Conservation (phyloP, 805 yeast genomes). For the Saturnispora quitensis region DNA sequence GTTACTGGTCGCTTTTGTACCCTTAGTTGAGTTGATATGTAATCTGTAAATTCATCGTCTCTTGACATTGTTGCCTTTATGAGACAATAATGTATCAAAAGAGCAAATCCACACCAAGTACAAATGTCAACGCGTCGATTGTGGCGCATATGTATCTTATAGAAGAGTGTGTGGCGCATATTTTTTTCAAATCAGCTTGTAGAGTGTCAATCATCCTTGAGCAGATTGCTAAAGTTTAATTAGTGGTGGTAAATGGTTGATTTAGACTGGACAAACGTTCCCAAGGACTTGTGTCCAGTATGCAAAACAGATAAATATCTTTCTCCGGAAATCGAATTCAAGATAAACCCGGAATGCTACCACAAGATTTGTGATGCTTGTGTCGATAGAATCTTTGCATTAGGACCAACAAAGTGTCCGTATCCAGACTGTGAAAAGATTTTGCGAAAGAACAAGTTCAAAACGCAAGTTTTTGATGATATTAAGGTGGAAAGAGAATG, state of each 20-base stretch:
- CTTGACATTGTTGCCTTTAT: not conserved
- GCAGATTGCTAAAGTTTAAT: not conserved
- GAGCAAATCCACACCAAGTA: not conserved
- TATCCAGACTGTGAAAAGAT: slow-evolving; percentile 85
- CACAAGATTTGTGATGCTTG: slow-evolving; percentile 97
- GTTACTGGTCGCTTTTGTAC: slow-evolving; percentile 19
- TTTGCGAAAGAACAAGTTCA: slow-evolving; percentile 80
- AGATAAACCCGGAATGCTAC: slow-evolving; percentile 95
- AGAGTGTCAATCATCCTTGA: not conserved
- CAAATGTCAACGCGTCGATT: not conserved
- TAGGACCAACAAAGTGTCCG: slow-evolving; percentile 97
- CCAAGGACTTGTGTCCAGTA: slow-evolving; percentile 71
- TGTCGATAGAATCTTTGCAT: slow-evolving; percentile 86
- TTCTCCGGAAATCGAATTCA: slow-evolving; percentile 85
- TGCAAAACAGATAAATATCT: slow-evolving; percentile 92
- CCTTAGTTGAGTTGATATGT: not conserved
- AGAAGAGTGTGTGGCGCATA: not conserved
- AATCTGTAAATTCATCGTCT: not conserved
- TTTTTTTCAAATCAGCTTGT: not conserved
- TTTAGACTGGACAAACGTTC: slow-evolving; percentile 28
- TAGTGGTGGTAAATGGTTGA: slow-evolving; percentile 21
- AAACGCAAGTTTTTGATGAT: slow-evolving; percentile 89
- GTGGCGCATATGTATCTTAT: not conserved
- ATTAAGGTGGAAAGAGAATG: slow-evolving; percentile 84
- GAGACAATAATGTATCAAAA: not conserved